A percentile compares a stretch with the other conserved stretches of the same genome.
Conservation (phyloP, 108 stramenopile species). For the Cyclotella kingstonii region DNA sequence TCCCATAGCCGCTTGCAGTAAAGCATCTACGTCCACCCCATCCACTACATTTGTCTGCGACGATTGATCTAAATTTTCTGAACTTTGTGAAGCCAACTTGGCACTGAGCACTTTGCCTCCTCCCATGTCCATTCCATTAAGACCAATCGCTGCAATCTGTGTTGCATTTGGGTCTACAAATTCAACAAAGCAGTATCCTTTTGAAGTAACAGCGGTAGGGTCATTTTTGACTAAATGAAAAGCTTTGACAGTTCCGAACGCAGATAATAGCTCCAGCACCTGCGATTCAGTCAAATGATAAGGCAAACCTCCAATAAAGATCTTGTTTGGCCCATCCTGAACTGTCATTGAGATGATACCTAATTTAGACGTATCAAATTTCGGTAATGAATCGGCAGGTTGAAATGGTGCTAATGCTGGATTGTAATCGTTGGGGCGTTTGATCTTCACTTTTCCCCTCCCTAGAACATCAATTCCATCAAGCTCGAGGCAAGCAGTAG, state of each 20-base stretch:
- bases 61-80: constrained; percentile 10
- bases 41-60: constrained; percentile 41
- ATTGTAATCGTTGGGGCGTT: constrained; percentile 97
- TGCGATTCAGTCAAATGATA: constrained; percentile 92
- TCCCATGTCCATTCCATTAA: constrained; percentile 95
- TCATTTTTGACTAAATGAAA: constrained; percentile 95
- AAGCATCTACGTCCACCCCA: constrained; percentile 75
- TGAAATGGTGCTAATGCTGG: constrained; percentile 75
- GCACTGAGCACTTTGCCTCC: constrained; percentile 93
- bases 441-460: constrained; percentile 86
- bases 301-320: constrained; percentile 98
- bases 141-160: constrained; percentile 83
- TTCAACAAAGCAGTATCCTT: constrained; percentile 98
- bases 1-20: constrained; percentile 84
- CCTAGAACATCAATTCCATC: constrained; percentile 88
- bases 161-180: constrained; percentile 84
- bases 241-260: constrained; percentile 90
- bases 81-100: constrained; percentile 49
- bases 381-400: constrained; percentile 52
- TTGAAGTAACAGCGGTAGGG: constrained; percentile 65
- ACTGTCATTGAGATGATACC: constrained; percentile 88
- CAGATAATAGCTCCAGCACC: constrained; percentile 89
- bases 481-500: constrained; percentile 87
- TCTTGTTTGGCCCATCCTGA: constrained; percentile 96
- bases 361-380: constrained; percentile 69